phyloP scores from a whole-genome alignment of 768 basidiomycete species.

The Lentinula lateritia region DNA sequence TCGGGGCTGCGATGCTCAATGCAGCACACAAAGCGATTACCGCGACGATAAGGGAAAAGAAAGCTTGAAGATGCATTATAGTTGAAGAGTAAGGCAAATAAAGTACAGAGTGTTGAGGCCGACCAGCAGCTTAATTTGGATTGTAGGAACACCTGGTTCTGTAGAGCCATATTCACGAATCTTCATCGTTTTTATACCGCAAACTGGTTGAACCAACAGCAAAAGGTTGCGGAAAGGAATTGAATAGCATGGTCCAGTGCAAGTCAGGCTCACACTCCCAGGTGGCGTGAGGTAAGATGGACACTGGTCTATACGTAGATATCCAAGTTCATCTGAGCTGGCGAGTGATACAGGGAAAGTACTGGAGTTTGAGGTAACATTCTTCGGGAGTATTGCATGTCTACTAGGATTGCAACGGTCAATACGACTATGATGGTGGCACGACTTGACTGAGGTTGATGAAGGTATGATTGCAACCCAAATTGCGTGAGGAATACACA shows the following conservation, averaged over 20 bases:
- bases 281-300: no score
- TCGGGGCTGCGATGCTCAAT: no score
- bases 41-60: no score
- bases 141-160: background rate
- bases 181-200: background rate
- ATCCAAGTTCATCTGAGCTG: no score
- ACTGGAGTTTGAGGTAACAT: background rate
- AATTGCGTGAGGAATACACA: no score
- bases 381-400: background rate
- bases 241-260: background rate
- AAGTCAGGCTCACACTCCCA: background rate
- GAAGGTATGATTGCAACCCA: no score
- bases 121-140: background rate
- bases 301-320: no score
- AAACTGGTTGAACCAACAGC: background rate
- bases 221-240: no score
- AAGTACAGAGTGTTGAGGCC: background rate
- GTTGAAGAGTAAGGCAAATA: background rate
- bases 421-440: background rate
- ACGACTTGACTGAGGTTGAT: no score
- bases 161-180: background rate
- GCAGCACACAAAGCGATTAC: no score
- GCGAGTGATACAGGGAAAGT: no score
- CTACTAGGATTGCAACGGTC: background rate
- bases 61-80: background rate